Base-by-base conservation (phyloP, 768 basidiomycete genomes). In the Termitomyces eurrhizus region DNA sequence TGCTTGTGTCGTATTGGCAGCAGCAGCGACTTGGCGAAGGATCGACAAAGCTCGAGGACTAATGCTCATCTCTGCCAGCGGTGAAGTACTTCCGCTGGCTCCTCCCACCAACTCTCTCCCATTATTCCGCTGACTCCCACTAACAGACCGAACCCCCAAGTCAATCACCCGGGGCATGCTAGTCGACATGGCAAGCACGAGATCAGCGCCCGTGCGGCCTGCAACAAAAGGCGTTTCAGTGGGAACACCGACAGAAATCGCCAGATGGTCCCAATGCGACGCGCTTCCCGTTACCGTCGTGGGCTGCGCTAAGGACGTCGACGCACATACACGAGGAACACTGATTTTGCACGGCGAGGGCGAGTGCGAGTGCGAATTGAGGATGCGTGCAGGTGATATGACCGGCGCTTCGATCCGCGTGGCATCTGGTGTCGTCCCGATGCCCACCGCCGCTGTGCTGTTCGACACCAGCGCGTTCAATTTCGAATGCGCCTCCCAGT, bases 181-280 rank as follows among this genome's bases (percentile, higher is more conserved):
- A n/a, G 59, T 55, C 12, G 59, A 54, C 52, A 60, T 60, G 9
- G 59, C 59, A n/a, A 39, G 52, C 36, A 42, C 52, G 29, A 60
- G 44, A 60, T 60, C 59, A 29, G 59, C 59, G 1, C 53, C 44
- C 26, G 59, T 54, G 24, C 52, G 59, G 6, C 59, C 37, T 16
- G n/a, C 13, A 16, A 55, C 52, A 11, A 60, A 60, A 4, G 33
- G 32, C 18, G 29, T 29, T 14, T 37, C 41, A 7, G 16, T 46
- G 3, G 26, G 35, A 13, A 18, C 9, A 46, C 32, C 32, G 4
- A 13, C 16, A 14, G 44, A n/a, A 14, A n/a, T 7, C 1, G 7
- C 26, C 44, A 13, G 12, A 8, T 58, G 37, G n/a, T 41, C 57
- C 50, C 35, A 39, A 44, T 45, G 51, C 16, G 50, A 33, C 32